Percentiles rank a stretch among this genome's conserved stretches.
Conservation (phyloP, 257 asterid genomes). For the Solanum arcanum region DNA sequence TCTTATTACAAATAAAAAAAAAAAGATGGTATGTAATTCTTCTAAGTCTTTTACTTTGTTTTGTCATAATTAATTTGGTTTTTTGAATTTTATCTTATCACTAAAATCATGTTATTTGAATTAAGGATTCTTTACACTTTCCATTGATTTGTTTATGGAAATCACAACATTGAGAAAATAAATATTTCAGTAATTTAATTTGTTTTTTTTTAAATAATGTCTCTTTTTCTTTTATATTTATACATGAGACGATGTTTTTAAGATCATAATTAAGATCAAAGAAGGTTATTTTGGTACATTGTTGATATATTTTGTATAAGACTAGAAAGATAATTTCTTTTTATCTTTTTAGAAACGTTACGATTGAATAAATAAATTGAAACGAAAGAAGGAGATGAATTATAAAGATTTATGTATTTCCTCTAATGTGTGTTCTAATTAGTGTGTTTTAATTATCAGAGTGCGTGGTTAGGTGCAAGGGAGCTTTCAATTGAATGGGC, state of each 20-base stretch:
- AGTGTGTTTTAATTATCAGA: background rate
- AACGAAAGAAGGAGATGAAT: no score
- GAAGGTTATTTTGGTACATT: no score
- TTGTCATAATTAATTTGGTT: background rate
- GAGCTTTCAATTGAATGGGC: background rate
- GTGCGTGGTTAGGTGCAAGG: background rate
- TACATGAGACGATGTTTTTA: no score
- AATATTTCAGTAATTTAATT: background rate
- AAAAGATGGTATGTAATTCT: background rate
- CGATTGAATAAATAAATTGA: background rate
- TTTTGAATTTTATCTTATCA: background rate
- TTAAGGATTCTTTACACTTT: background rate
- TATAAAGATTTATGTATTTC: background rate
- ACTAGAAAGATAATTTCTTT: background rate
- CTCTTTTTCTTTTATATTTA: no score
- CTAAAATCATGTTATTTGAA: background rate
- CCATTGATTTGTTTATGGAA: no score
- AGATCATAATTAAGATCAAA: no score
- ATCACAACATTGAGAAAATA: background rate
- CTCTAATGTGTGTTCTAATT: background rate
- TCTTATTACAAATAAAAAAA: background rate
- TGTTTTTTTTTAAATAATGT: background rate
- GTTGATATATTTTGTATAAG: background rate
- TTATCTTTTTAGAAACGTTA: background rate
- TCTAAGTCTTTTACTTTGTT: background rate